Evolutionary conservation across 2,329 filamentous ascomycete species (phyloP).

Genomic region (Biscogniauxia mediterranea): DNA sequence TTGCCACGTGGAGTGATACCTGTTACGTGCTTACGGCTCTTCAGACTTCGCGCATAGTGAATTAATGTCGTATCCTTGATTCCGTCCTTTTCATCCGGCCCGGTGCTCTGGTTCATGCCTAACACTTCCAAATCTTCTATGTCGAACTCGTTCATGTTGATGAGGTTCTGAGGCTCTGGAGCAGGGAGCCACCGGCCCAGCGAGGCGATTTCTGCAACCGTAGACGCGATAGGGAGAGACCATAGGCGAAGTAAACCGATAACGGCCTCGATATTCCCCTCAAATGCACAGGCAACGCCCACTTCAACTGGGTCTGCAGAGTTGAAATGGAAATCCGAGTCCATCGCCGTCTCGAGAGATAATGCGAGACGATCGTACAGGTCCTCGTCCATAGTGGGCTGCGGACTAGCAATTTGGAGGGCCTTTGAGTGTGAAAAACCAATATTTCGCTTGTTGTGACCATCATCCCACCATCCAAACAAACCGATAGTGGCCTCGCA

Average conservation of each 20-base stretch:
- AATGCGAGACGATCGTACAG: slow-evolving; percentile 73
- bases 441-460: slow-evolving; percentile 43
- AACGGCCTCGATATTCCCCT: slow-evolving; percentile 76
- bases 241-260: slow-evolving; percentile 72
- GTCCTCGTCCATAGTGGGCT: slow-evolving; percentile 55
- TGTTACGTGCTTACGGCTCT: slow-evolving; percentile 52
- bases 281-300: slow-evolving; percentile 76
- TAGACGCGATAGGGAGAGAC: slow-evolving; percentile 76
- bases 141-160: slow-evolving; percentile 66
- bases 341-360: slow-evolving; percentile 66
- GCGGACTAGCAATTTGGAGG: slow-evolving; percentile 36
- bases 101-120: slow-evolving; percentile 57
- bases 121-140: slow-evolving; percentile 83
- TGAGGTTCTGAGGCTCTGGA: slow-evolving; percentile 50
- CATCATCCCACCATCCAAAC: slow-evolving; percentile 89
- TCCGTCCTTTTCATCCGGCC: slow-evolving; percentile 59
- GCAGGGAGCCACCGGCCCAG: slow-evolving; percentile 78
- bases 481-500: slow-evolving; percentile 82
- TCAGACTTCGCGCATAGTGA: slow-evolving; percentile 69
- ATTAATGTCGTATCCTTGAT: slow-evolving; percentile 78
- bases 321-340: slow-evolving; percentile 75
- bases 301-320: slow-evolving; percentile 74
- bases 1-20: slow-evolving; percentile 31
- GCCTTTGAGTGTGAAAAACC: slow-evolving; percentile 36
- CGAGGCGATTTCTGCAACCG: slow-evolving; percentile 81